Conservation (phyloP, 768 basidiomycete species). For the Trametes sanguinea region DNA sequence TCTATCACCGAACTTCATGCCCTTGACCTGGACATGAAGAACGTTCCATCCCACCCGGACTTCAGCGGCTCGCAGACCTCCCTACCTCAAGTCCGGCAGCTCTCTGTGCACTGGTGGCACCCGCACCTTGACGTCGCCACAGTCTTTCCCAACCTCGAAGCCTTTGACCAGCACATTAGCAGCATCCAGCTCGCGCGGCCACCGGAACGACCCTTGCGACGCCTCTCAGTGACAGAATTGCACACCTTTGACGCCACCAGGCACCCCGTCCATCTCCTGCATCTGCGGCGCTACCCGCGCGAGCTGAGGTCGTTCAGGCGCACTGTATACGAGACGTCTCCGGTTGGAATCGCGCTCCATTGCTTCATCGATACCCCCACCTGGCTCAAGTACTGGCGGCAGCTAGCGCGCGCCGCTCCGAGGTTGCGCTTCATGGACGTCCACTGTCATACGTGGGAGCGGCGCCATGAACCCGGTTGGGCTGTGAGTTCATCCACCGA, state of each 20-base stretch:
- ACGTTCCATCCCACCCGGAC: neutral
- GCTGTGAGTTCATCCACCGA: conserved; percentile 4
- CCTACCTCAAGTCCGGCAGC: conserved; percentile 5
- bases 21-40: conserved; percentile 14
- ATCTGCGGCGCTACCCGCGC: conserved; percentile 13
- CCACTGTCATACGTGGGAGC: conserved; percentile 17
- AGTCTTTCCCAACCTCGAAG: conserved; percentile 7
- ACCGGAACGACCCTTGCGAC: conserved; percentile 2
- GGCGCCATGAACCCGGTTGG: conserved; percentile 9
- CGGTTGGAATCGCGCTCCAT: conserved; percentile 16
- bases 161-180: conserved; percentile 15
- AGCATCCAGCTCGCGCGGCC: conserved; percentile 3
- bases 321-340: conserved; percentile 10
- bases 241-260: neutral
- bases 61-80: neutral
- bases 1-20: conserved; percentile 6
- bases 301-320: conserved; percentile 8
- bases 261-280: conserved; percentile 12
- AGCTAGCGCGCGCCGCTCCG: conserved; percentile 9
- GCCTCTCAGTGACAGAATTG: conserved; percentile 11
- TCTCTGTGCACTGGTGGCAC: conserved; percentile 11
- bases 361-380: conserved; percentile 10
- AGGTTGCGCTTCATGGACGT: conserved; percentile 14
- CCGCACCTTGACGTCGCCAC: conserved; percentile 7
- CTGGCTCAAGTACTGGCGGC: conserved; percentile 16